Evolutionary conservation across 2,329 filamentous ascomycete genomes (phyloP), one percentile per base, ranked within the genome.

Genomic region (Emergomyces africanus): DNA sequence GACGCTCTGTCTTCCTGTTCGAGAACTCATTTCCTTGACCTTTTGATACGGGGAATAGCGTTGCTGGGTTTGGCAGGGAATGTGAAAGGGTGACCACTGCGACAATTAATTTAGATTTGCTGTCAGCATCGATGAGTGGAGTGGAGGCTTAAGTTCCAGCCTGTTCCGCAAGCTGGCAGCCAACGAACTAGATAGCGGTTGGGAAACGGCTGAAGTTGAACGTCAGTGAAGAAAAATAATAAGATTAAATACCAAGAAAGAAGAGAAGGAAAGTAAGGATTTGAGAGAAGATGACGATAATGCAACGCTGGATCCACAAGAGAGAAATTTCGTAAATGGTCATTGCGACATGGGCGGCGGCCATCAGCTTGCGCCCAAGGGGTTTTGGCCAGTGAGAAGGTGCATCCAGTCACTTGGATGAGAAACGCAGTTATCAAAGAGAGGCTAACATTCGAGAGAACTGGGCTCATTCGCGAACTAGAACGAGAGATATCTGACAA

Each of bases 381-480:
- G 64, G 49, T 61, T 58, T 49, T 63, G 65, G 57, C 60, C 64
- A 4, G 55, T 80, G 68, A 79, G 77, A 30, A 80, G 60, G 71
- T 79, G n/a, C 73, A n/a, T n/a, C n/a, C 78, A 1, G 68, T 80
- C 0, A 72, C 72, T 9, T 80, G 78, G 78, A 80, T 80, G 78
- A 74, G 80, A 50, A 70, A 72, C 1, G 77, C 80, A 62, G 66
- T 79, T 3, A 59, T 66, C 14, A 65, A 63, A 51, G 87, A 88
- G 0, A 87, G 88, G 0, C 78, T 92, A 15, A 74, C 77, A 0
- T 89, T 92, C 30, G 30, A 41, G 12, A 18, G 25, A 1, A 49
- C 15, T n/a, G 5, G 18, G 46, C 15, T 49, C 23, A 30, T 49
- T 6, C 14, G 9, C 12, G 33, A 41, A 18, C 9, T 14, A 14